A percentile compares a stretch with the other conserved stretches of the same genome.
These are phyloP conservation scores for Rhodamnia rubescens DNA, from an alignment of 345 rosid genomes.

Conservation along the genomic window DNA sequence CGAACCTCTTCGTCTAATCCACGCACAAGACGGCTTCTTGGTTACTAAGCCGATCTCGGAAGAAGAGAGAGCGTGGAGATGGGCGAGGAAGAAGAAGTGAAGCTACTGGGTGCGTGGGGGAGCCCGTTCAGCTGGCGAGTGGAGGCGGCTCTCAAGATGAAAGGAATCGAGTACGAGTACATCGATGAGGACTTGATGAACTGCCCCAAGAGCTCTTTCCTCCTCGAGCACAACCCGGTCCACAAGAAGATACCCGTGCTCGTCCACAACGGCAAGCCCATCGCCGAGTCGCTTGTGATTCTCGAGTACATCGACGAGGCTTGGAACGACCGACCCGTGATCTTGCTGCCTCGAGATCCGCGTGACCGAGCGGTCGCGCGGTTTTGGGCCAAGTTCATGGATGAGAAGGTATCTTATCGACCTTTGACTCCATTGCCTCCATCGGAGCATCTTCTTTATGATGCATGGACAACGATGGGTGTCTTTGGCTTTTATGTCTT, in stretches of 20 bases:
- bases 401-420: slow-evolving; percentile 23
- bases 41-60: no score
- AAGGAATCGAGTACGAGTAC: slow-evolving; percentile 36
- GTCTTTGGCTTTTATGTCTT: background rate
- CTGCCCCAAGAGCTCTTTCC: slow-evolving; percentile 21
- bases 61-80: background rate
- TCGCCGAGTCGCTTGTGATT: slow-evolving; percentile 34
- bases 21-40: no score
- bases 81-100: slow-evolving; percentile 12
- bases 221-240: slow-evolving; percentile 31
- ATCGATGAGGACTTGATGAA: slow-evolving; percentile 30
- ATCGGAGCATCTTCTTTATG: background rate
- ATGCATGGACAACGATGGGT: background rate
- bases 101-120: slow-evolving; percentile 25
- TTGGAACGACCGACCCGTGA: slow-evolving; percentile 24
- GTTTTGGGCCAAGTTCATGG: slow-evolving; percentile 47
- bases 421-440: background rate
- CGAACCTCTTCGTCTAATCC: no score
- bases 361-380: slow-evolving; percentile 34
- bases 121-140: slow-evolving; percentile 38
- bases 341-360: slow-evolving; percentile 30
- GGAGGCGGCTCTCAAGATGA: slow-evolving; percentile 34
- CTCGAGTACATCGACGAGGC: slow-evolving; percentile 47
- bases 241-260: slow-evolving; percentile 51
- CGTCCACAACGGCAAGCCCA: slow-evolving; percentile 25